These are phyloP conservation scores for Oidium heveae DNA, from an alignment of 2,329 filamentous ascomycete species.

Conservation along the genomic window DNA sequence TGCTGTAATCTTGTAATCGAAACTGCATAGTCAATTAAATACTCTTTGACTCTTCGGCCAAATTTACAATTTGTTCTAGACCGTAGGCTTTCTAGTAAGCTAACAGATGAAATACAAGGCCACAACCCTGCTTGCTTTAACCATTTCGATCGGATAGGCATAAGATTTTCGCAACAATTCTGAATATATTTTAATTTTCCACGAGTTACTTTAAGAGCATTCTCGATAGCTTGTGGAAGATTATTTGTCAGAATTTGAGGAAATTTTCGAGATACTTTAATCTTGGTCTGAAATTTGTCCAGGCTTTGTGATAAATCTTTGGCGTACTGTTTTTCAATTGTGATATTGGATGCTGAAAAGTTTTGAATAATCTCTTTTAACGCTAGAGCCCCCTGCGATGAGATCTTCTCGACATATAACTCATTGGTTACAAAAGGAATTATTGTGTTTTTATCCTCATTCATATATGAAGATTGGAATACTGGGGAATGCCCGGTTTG, in stretches of 20 bases:
- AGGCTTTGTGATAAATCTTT: slow-evolving; percentile 16
- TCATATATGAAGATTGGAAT: not conserved
- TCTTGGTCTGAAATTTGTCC: slow-evolving; percentile 8
- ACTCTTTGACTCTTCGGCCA: slow-evolving; percentile 14
- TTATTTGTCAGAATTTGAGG: not conserved
- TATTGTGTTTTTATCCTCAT: not conserved
- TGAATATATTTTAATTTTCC: slow-evolving; percentile 6
- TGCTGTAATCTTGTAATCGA: slow-evolving; percentile 19
- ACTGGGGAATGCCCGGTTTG: not conserved
- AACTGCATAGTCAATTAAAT: slow-evolving; percentile 17
- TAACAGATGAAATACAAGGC: slow-evolving; percentile 17
- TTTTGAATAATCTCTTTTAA: slow-evolving; percentile 12
- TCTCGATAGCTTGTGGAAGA: slow-evolving; percentile 5
- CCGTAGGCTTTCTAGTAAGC: slow-evolving; percentile 19
- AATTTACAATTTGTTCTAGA: slow-evolving; percentile 13
- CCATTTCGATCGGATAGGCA: slow-evolving; percentile 15
- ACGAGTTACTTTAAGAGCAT: slow-evolving; percentile 7
- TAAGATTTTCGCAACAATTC: slow-evolving; percentile 9
- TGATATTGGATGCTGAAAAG: slow-evolving; percentile 12
- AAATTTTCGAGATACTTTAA: not conserved
- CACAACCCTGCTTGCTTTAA: slow-evolving; percentile 17
- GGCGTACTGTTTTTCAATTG: slow-evolving; percentile 17
- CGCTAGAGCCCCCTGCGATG: slow-evolving; percentile 2
- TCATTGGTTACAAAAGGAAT: not conserved
- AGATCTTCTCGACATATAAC: not conserved